Base-by-base conservation (phyloP, 116 monocot species). In the Iris pallida region DNA sequence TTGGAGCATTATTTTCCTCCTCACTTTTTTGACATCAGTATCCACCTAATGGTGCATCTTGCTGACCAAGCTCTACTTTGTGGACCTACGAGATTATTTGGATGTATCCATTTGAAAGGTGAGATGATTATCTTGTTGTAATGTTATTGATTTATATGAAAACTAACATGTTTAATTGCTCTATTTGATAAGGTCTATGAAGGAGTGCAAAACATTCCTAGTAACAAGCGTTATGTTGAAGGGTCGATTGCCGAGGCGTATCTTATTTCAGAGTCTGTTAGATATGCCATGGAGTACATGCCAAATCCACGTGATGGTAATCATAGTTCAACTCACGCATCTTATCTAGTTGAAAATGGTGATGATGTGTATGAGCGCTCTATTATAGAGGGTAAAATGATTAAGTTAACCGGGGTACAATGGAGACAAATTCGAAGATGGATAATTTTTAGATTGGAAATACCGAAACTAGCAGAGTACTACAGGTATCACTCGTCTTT, bases 101-200 rank as follows among this genome's bases (percentile, higher is more conserved):
- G 59, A 59, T 59, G 59, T 59, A 59, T 59, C 59, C 59, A 59
- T 59, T 16, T 59, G 59, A 59, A 59, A 19, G 17, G 59, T 18
- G 7, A 16, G 4, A 55, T 30, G 30, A 0, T n/a, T 55, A 4
- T 55, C 16, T 8, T 10, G 13, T 55, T n/a, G 7, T 55, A 7
- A 55, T 5, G 0, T 9, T 55, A 55, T 55, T 13, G 16, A 55
- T 55, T 4, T 55, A n/a, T 4, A n/a, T 55, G 13, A 9, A n/a
- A n/a, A 7, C 54, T 55, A 7, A 55, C 13, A n/a, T 0, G 13
- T n/a, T 7, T 5, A n/a, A 0, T 10, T n/a, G 4, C 4, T 55
- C 4, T 55, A 10, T 55, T 7, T 7, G 0, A 7, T 55, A n/a
- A 55, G 54, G 8, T 10, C 54, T 4, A 55, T 55, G 54, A 55